Base-by-base conservation (phyloP, 768 basidiomycete species). In the Mycena olivaceomarginata region DNA sequence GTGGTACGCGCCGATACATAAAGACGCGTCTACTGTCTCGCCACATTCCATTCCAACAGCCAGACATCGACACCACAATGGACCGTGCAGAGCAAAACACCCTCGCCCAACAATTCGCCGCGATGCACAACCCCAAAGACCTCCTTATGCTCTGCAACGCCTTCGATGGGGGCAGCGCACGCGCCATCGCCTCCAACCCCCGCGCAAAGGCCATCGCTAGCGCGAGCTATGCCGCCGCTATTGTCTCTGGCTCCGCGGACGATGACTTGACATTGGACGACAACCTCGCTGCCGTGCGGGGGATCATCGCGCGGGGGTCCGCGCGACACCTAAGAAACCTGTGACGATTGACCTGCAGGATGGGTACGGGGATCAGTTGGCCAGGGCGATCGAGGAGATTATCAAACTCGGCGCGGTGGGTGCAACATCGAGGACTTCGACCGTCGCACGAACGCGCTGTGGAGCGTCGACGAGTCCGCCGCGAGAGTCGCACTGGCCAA, bases 321-420 rank as follows among this genome's bases (percentile, higher is more conserved):
- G 25, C 9, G 68, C 69, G 43, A 60, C 41, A 41, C 69, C 67
- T 13, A 48, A 64, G 45, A 69, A 77, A 46, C 76, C 76, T 5
- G 63, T 77, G 7, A 67, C 76, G 62, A 64, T 75, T n/a, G 76
- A 77, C 76, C 25, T 77, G 41, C 76, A 74, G 46, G 76, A 75
- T 20, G 74, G 76, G 37, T 77, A 77, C 53, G 76, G 72, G 16
- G 74, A 67, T 22, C 46, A 60, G 12, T 53, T 77, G 25, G 73
- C 11, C 31, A 8, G 56, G 8, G 66, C 67, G 22, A 59, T 77
- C 18, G 51, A 60, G n/a, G 60, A n/a, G 12, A 46, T 75, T n/a
- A 67, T 77, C 63, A 63, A 70, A 22, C 74, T 77, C 40, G 76
- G 76, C 72, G 72, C 72, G 2, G 76, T 77, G 57, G 76, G 2